A percentile compares a stretch with the other conserved stretches of the same genome.
Evolutionary conservation across 257 asterid species (phyloP).

Genomic region (Solanum clarkiae): DNA sequence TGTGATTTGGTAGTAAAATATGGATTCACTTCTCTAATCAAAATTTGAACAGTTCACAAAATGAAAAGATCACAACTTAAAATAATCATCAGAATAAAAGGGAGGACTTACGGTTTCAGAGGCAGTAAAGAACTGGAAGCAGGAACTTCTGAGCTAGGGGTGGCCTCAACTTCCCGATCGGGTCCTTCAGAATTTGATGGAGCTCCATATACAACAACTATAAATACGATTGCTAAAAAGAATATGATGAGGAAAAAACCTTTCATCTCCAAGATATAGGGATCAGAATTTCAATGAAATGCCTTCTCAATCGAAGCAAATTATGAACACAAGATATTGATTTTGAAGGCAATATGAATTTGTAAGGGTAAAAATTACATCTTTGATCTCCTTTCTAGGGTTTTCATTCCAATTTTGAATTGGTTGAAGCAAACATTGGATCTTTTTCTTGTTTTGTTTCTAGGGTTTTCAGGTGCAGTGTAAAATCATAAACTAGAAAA

Average conservation of each 20-base stretch:
- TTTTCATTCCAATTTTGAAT: not conserved
- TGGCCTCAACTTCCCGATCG: constrained; percentile 17
- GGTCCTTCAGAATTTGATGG: constrained; percentile 18
- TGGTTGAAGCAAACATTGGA: not conserved
- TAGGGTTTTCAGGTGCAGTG: not conserved
- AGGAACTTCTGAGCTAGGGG: not conserved
- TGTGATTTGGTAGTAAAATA: no score
- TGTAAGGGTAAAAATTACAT: not conserved
- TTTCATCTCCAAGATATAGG: constrained; percentile 23
- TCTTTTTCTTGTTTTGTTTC: not conserved
- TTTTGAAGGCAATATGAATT: not conserved
- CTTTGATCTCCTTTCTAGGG: not conserved
- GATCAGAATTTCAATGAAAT: not conserved
- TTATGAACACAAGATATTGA: not conserved
- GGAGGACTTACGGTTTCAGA: constrained; percentile 40
- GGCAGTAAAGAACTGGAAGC: constrained; percentile 22
- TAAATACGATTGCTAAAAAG: constrained; percentile 25
- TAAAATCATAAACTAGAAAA: not conserved
- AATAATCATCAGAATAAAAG: not conserved
- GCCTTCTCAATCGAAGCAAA: not conserved
- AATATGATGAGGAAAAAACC: constrained; percentile 25
- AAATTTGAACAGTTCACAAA: not conserved
- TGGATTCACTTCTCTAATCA: not conserved
- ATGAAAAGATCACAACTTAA: not conserved
- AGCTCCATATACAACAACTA: constrained; percentile 38